Evolutionary conservation across 352 stramenopile genomes (phyloP), one percentile per base, ranked within the genome.

Genomic region (Thraustochytrium striatum): DNA sequence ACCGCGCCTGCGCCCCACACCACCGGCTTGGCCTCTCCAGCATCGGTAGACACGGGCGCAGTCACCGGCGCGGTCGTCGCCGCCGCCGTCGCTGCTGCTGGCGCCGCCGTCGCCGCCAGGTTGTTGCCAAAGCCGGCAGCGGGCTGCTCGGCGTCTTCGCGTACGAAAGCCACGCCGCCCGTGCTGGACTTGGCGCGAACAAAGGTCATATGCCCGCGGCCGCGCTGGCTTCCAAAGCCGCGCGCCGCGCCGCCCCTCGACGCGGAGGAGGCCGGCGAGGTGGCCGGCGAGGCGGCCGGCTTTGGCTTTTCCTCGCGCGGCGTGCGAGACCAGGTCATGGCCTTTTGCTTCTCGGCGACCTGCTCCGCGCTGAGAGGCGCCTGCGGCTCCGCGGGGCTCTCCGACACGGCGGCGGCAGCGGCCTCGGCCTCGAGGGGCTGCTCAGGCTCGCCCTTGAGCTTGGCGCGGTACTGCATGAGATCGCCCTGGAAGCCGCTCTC

Each of bases 251-350:
- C 21, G 59, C 59, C 36, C 19, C 59, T 38, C 3, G 35, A 9
- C 3, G 35, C 30, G 28, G n/a, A 16, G 7, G 8, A 62, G 28
- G 9, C 28, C 16, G 25, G 16, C 28, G 7, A 30, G 8, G 32
- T 19, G 21, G 11, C 28, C 25, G n/a, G 36, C 55, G 21, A 35
- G 25, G 32, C 55, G 55, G 25, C 28, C n/a, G 58, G 38, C 38
- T 1, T 70, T 73, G 62, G 62, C 44, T n/a, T 73, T 57, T 1
- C 62, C 7, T 35, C 38, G n/a, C 1, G 13, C 38, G 43, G 16
- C 25, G 7, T 70, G 21, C 65, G 43, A 36, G 65, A 75, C 65
- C 65, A 75, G 0, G 25, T 28, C 41, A 75, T 75, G 44, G 65
- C 44, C 3, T 38, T 38, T 72, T 38, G 39, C 19, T 3, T 30